phyloP scores from a whole-genome alignment of 192 early-diverging fungal genomes.

The Backusella circina region DNA sequence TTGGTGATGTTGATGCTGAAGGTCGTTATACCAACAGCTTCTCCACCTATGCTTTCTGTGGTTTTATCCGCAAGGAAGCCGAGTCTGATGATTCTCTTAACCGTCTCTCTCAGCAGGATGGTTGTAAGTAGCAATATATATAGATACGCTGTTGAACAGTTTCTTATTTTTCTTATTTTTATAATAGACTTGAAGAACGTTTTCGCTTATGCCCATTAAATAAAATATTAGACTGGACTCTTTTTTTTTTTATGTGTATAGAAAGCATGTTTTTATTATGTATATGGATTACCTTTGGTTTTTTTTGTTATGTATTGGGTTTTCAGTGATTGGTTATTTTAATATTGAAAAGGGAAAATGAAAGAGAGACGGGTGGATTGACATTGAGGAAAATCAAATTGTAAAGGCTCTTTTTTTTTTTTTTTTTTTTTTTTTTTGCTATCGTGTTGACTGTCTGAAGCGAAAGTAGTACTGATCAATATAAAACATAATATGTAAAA shows the following conservation, averaged over 20 bases:
- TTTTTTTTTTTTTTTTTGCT: too few species aligned
- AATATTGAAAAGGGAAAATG: background rate
- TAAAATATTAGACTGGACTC: background rate
- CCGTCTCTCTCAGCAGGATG: constrained; percentile 80
- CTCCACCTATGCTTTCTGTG: constrained; percentile 88
- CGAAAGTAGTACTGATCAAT: too few species aligned
- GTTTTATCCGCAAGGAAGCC: constrained; percentile 83
- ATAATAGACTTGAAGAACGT: constrained; percentile 68
- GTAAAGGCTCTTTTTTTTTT: too few species aligned
- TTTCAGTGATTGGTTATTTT: too few species aligned
- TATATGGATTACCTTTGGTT: background rate
- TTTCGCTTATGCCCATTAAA: constrained; percentile 72
- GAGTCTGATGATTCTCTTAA: constrained; percentile 97
- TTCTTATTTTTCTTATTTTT: background rate
- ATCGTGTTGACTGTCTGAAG: too few species aligned
- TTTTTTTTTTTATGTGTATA: background rate
- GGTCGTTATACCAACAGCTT: constrained; percentile 70
- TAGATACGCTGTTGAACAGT: background rate
- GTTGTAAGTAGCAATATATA: constrained; percentile 39
- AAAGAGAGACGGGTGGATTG: too few species aligned
- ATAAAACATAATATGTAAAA: too few species aligned
- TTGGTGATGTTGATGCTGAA: constrained; percentile 85
- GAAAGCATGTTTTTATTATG: background rate
- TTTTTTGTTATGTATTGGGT: background rate
- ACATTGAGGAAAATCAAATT: too few species aligned